Evolutionary conservation across 2,329 filamentous ascomycete genomes (phyloP), one percentile per base, ranked within the genome.

Genomic region (Ophiocordyceps robertsii): DNA sequence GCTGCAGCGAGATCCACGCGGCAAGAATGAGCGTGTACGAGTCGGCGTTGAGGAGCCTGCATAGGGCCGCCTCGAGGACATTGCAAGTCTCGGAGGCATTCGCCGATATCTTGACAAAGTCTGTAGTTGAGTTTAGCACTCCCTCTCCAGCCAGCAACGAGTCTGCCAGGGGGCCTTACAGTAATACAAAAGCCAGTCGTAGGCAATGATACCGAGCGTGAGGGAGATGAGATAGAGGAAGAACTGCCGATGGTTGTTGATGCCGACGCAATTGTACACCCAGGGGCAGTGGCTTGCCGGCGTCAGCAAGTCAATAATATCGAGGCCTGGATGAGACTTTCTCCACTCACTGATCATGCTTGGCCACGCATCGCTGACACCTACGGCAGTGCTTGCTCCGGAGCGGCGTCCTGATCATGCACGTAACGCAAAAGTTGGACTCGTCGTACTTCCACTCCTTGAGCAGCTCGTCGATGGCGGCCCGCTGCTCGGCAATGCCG

Each of bases 211-310:
- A 29, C 87, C 87, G 14, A 84, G 49, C 43, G 87, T 84, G 47
- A 98, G 66, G 53, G 66, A 80, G 36, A 93, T 66, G 16, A 98
- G 74, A 59, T 96, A 98, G 40, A 95, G 67, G 55, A 95, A 84
- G 62, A 98, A 98, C 53, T 95, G 89, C 13, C 92, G 81, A 56
- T 96, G 84, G 60, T 96, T 98, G 66, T 96, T 96, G 49, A 92
- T 77, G 37, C 86, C 92, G 36, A 98, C 77, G 55, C 92, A 98
- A 62, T 95, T 96, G 64, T 94, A 84, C 21, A 96, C 85, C 92
- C 92, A 98, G 0, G 92, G 92, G 56, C 92, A 98, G 58, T 98
- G 92, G 56, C 87, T 93, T 43, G 43, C 4, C 27, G 2, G 7
- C 5, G 39, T 47, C 29, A 45, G 43, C 27, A 11, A 4, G 31